Conservation (phyloP, 2,329 filamentous ascomycete genomes). For the Diaporthe sp. region DNA sequence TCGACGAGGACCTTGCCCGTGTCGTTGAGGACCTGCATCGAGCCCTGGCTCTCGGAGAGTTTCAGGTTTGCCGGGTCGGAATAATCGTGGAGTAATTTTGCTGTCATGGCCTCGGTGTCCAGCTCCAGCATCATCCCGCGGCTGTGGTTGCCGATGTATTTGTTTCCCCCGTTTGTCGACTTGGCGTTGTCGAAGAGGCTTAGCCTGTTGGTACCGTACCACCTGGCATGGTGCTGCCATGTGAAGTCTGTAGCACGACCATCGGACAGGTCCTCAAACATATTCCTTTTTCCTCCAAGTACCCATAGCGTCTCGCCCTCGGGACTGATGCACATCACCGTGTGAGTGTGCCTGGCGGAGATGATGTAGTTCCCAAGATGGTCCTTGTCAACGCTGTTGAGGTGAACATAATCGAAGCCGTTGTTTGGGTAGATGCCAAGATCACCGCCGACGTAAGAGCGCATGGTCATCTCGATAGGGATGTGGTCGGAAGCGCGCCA, state of each 20-base stretch:
- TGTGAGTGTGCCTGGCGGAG: conserved; percentile 52
- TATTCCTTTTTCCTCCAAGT: conserved; percentile 53
- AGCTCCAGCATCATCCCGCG: conserved; percentile 51
- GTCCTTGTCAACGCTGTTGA: conserved; percentile 54
- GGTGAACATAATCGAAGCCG: conserved; percentile 56
- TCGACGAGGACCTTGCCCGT: conserved; percentile 39
- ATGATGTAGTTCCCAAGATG: conserved; percentile 54
- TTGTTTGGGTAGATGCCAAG: conserved; percentile 48
- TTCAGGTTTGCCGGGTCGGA: conserved; percentile 46
- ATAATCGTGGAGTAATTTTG: conserved; percentile 49
- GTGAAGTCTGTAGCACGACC: conserved; percentile 53
- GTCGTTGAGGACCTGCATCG: conserved; percentile 33
- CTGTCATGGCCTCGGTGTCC: conserved; percentile 49
- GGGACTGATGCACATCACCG: conserved; percentile 49
- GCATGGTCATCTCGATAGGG: conserved; percentile 46
- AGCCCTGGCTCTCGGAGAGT: conserved; percentile 39
- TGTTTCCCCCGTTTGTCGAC: conserved; percentile 50
- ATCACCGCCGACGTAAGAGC: conserved; percentile 48
- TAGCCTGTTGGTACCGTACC: conserved; percentile 50
- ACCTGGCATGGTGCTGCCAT: conserved; percentile 57
- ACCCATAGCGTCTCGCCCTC: conserved; percentile 53
- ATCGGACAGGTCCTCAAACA: conserved; percentile 53
- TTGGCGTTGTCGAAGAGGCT: conserved; percentile 58
- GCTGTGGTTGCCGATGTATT: conserved; percentile 46
- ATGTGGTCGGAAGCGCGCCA: conserved; percentile 55